Evolutionary conservation across 2,329 filamentous ascomycete genomes (phyloP), one percentile per base, ranked within the genome.

Genomic region (Cladosporium oxysporum): DNA sequence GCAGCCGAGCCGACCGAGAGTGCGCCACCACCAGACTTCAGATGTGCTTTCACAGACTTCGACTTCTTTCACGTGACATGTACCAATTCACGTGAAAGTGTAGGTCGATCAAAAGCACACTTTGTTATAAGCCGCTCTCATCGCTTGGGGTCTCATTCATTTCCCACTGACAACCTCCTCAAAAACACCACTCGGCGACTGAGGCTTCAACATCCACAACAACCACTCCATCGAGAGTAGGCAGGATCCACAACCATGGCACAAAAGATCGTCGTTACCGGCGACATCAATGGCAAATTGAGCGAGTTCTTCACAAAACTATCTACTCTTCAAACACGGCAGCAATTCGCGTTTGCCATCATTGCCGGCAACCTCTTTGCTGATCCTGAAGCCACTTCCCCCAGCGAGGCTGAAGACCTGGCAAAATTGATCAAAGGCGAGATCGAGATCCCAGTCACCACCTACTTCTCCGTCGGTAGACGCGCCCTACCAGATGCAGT

Each of bases 391-490:
- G 75, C 75, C 14, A 76, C 75, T 0, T 79, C 82, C 1, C 83
- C 88, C 55, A 85, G 90, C 62, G 67, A 71, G 5, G 44, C 66
- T 10, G 66, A 69, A 10, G 63, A 73, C 18, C 65, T 75, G 8
- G 66, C 53, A 5, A 84, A 86, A 11, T 84, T 99, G 3, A 79
- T 98, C 0, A 79, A 86, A 29, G 92, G 92, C n/a, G 83, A 85
- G 12, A 88, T 96, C 62, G 76, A 83, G 26, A 83, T 98, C 5
- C 89, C 93, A 3, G 81, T 98, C 0, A 89, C 93, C 1, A 96
- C 91, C 10, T 99, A 99, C 80, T 99, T 98, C 76, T 92, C 91
- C 2, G 83, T 97, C 67, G 93, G 91, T 71, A 88, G 83, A 44
- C 84, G 84, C 57, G 80, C 89, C n/a, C 83, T 99, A 6, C 95